phyloP scores from a whole-genome alignment of 1,284 basidiomycete genomes.

The Ceratobasidium sp. region DNA sequence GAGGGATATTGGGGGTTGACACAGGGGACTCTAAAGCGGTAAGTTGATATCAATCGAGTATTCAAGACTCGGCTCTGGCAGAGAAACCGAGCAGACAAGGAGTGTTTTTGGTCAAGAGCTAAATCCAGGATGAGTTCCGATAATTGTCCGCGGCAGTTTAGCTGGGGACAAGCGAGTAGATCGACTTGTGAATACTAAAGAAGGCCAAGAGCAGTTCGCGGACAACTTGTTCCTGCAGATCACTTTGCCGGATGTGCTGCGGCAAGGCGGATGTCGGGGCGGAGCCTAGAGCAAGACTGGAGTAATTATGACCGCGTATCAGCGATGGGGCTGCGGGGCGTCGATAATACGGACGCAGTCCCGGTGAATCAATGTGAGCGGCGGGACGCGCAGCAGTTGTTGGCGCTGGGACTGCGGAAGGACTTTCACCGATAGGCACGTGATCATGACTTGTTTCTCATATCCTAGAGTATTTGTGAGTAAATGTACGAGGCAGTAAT shows the following conservation, averaged over 20 bases:
- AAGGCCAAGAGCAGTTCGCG: too few relatives aligned
- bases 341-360: slow-evolving; percentile 19
- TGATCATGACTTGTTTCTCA: too few relatives aligned
- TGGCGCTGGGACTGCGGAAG: neutral
- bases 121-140: slow-evolving; percentile 10
- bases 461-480: too few relatives aligned
- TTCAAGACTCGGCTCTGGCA: slow-evolving; percentile 18
- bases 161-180: slow-evolving; percentile 19
- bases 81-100: slow-evolving; percentile 17
- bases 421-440: too few relatives aligned
- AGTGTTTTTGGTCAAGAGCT: slow-evolving; percentile 18
- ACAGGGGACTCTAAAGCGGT: slow-evolving; percentile 19
- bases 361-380: slow-evolving; percentile 9
- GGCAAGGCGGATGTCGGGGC: slow-evolving; percentile 8
- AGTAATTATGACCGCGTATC: slow-evolving; percentile 2
- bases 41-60: slow-evolving; percentile 24
- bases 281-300: slow-evolving; percentile 5
- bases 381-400: slow-evolving; percentile 26
- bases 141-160: slow-evolving; percentile 12
- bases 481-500: too few relatives aligned
- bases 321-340: neutral
- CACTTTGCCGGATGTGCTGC: neutral
- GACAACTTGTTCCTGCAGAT: neutral
- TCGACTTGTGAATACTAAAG: neutral
- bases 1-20: slow-evolving; percentile 29